A percentile compares a stretch with the other conserved stretches of the same genome.
Conservation (phyloP, 768 basidiomycete species). For the Tulasnella sp. region DNA sequence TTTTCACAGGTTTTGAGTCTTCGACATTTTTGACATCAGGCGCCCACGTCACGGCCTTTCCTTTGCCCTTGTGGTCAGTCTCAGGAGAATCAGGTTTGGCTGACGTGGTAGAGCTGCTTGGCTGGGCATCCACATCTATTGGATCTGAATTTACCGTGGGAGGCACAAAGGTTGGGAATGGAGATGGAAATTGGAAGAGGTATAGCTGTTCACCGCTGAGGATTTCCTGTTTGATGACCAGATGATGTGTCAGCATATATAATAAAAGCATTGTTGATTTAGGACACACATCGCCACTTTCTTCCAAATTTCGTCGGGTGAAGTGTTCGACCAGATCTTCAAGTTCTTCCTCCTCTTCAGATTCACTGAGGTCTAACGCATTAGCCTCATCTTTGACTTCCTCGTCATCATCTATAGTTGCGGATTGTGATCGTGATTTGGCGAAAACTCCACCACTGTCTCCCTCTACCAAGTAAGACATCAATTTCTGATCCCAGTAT, state of each 20-base stretch:
- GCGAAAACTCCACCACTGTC: background rate
- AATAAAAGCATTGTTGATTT: background rate
- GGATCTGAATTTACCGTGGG: slow-evolving; percentile 23
- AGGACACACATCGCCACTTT: background rate
- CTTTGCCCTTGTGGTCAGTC: slow-evolving; percentile 21
- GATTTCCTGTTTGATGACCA: background rate
- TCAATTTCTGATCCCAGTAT: background rate
- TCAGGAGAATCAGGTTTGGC: slow-evolving; percentile 20
- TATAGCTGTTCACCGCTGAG: slow-evolving; percentile 49
- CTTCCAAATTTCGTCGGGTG: slow-evolving; percentile 25
- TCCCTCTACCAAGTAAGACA: background rate
- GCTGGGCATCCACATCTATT: slow-evolving; percentile 31
- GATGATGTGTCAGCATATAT: background rate
- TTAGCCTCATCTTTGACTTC: slow-evolving; percentile 35
- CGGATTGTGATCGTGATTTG: slow-evolving; percentile 28
- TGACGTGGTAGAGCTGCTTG: slow-evolving; percentile 23
- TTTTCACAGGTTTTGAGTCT: slow-evolving; percentile 21
- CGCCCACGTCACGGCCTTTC: slow-evolving; percentile 15
- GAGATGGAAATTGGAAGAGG: slow-evolving; percentile 80
- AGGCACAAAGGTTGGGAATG: slow-evolving; percentile 62
- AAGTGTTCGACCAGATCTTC: slow-evolving; percentile 69
- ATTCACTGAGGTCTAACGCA: slow-evolving; percentile 57
- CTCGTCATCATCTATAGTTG: slow-evolving; percentile 13
- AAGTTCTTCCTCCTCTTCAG: slow-evolving; percentile 58
- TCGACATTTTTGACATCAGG: slow-evolving; percentile 16